Percentiles rank a stretch among this genome's conserved stretches.
Evolutionary conservation across 179 eudicot genomes (phyloP).

Genomic region (Patellifolia procumbens): DNA sequence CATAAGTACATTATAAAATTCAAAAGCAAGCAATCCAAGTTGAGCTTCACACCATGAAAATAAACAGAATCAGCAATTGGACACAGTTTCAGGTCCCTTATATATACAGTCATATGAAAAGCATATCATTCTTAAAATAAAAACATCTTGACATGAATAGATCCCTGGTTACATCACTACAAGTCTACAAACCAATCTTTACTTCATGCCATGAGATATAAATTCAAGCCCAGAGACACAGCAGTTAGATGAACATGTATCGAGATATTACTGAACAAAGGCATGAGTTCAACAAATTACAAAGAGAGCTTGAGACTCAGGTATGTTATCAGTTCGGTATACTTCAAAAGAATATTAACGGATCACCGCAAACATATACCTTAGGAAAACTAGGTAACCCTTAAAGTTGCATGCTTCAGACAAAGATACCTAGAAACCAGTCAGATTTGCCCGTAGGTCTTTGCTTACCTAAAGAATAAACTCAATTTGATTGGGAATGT

Average conservation of each 20-base stretch:
- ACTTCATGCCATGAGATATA: background rate
- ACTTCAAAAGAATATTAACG: no score
- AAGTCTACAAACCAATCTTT: background rate
- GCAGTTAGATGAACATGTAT: background rate
- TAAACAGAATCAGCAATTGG: background rate
- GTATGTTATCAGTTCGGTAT: no score
- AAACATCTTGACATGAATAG: background rate
- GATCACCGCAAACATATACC: no score
- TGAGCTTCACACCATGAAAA: background rate
- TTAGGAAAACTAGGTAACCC: no score
- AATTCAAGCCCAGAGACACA: background rate
- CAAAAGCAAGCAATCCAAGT: background rate
- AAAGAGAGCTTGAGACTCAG: background rate
- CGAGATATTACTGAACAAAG: background rate
- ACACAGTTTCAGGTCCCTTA: background rate
- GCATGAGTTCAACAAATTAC: background rate
- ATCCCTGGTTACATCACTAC: background rate
- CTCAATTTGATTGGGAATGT: background rate
- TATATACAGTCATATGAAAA: background rate
- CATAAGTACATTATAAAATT: background rate
- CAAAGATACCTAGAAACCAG: no score
- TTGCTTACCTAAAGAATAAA: no score
- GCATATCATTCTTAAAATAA: background rate
- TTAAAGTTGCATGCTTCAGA: no score
- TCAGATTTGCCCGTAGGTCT: no score